Evolutionary conservation across 2,329 filamentous ascomycete genomes (phyloP).

Genomic region (Trichocomaceae sp.): DNA sequence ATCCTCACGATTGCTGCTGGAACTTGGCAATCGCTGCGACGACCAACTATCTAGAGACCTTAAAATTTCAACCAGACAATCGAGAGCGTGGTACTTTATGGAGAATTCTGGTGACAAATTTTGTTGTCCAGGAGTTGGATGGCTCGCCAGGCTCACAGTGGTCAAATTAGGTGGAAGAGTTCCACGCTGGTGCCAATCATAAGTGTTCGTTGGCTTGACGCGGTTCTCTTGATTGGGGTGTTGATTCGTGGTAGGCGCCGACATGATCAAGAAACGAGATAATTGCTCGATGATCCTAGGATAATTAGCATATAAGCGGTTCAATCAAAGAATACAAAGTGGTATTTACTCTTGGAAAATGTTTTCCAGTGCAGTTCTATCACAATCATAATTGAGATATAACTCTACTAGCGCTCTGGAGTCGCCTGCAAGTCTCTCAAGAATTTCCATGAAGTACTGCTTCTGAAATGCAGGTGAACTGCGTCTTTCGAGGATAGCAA

Average conservation of each 20-base stretch:
- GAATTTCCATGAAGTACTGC: conserved; percentile 77
- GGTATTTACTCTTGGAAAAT: conserved; percentile 67
- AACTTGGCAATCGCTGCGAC: conserved; percentile 55
- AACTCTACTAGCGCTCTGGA: conserved; percentile 85
- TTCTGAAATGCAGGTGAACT: conserved; percentile 87
- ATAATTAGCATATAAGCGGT: conserved; percentile 7
- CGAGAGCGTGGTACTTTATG: conserved; percentile 81
- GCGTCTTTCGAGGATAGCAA: conserved; percentile 81
- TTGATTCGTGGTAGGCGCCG: conserved; percentile 64
- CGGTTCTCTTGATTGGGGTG: conserved; percentile 80
- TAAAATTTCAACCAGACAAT: conserved; percentile 80
- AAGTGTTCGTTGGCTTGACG: conserved; percentile 51
- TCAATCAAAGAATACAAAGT: not conserved
- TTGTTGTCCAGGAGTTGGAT: conserved; percentile 42
- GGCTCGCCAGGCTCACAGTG: conserved; percentile 62
- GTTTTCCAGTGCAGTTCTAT: conserved; percentile 84
- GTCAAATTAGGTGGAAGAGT: conserved; percentile 81
- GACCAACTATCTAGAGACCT: conserved; percentile 93
- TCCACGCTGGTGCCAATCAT: conserved; percentile 82
- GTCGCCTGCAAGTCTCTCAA: conserved; percentile 78
- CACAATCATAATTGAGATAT: conserved; percentile 98
- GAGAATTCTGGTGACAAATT: conserved; percentile 83
- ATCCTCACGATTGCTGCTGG: conserved; percentile 44
- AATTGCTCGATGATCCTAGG: conserved; percentile 80
- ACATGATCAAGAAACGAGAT: conserved; percentile 74